Conservation (phyloP, 371 early-diverging fungal species). For the Mortierella sp. region DNA sequence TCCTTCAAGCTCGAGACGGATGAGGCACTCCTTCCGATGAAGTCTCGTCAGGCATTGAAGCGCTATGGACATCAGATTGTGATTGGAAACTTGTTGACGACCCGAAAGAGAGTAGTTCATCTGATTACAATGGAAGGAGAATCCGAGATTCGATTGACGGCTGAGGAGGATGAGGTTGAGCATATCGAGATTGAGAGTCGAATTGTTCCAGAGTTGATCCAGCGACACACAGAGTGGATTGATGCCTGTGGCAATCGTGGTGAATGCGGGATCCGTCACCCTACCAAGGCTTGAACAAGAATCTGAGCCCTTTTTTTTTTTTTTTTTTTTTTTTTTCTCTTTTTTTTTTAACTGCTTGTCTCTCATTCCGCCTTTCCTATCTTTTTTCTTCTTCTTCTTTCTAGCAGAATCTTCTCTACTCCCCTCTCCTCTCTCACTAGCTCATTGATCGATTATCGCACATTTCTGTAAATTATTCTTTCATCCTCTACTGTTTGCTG, state of each 20-base stretch:
- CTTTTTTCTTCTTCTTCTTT: neutral
- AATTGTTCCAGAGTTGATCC: conserved; percentile 83
- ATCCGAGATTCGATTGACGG: conserved; percentile 69
- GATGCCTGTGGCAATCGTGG: conserved; percentile 48
- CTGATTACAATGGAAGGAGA: conserved; percentile 71
- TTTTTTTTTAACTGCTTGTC: neutral
- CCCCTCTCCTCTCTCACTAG: too few relatives aligned
- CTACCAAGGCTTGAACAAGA: conserved; percentile 2
- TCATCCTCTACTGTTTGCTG: too few relatives aligned
- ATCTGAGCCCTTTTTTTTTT: neutral
- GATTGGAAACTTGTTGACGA: conserved; percentile 92
- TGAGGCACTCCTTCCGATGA: conserved; percentile 76
- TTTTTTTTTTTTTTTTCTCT: neutral
- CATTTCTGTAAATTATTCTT: too few relatives aligned
- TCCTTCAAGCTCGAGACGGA: conserved; percentile 99
- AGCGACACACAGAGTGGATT: conserved; percentile 75
- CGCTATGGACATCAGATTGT: conserved; percentile 97
- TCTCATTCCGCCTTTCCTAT: neutral
- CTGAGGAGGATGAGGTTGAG: conserved; percentile 65
- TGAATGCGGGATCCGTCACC: conserved; percentile 27
- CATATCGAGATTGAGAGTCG: conserved; percentile 87
- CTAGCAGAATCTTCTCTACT: neutral
- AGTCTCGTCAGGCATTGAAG: conserved; percentile 82
- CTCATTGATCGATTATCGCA: too few relatives aligned
- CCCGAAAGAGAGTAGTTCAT: conserved; percentile 88